Base-by-base conservation (phyloP, 352 stramenopile genomes). In the Peronospora belbahrii region DNA sequence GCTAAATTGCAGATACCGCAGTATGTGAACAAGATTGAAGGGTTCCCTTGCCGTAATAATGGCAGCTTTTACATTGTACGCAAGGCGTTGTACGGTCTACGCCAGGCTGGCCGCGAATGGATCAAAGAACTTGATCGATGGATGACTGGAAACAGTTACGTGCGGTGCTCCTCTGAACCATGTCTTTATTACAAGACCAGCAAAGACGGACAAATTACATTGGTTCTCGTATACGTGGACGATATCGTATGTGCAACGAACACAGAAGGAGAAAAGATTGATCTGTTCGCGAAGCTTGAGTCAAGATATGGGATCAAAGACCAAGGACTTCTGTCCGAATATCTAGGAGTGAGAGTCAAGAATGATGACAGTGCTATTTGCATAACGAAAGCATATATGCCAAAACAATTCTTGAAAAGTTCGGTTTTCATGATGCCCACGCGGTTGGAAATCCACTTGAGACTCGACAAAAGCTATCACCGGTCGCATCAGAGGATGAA, bases 181-280 rank as follows among this genome's bases (percentile, higher is more conserved):
- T 59, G 42, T 17, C 11, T 48, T 3, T 59, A 59, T 17, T 57
- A 42, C 8, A 35, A 15, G 7, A 1, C 14, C 4, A 18, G 17
- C 17, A 9, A 0, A 1, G 18, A 41, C 14, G 7, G 18, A 14
- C 3, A 3, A 6, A 41, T 27, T 6, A 18, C 27, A 1, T 27
- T 41, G 2, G 34, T 41, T 1, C 20, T 41, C 2, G 34, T 41
- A 3, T 52, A 52, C 6, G 43, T 43, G 6, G 33, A 52, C 19
- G 34, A 42, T 20, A 31, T 38, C 1, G 5, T 52, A 7, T 42
- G 34, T 6, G 14, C 43, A 3, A 52, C 33, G 0, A 30, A 43
- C 13, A 33, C 43, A 10, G 14, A 11, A 1, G 6, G 0, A 1
- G 34, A 38, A 6, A 52, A 52, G 24, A 8, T 20, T 1, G 20